These are phyloP conservation scores for Xylaria palmicola DNA, from an alignment of 495 filamentous ascomycete genomes.

Conservation along the genomic window DNA sequence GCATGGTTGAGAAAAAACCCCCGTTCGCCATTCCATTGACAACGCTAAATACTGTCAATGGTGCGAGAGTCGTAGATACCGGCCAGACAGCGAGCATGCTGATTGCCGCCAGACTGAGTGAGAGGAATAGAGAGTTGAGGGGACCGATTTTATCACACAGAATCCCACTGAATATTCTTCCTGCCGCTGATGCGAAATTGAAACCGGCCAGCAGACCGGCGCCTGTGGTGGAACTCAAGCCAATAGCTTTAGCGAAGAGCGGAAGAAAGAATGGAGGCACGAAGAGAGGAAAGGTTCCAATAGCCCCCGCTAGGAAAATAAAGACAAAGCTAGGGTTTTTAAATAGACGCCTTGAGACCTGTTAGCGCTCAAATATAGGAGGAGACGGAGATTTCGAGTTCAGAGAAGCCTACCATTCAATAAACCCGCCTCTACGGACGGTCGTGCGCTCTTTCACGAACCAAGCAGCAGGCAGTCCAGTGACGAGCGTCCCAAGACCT, in stretches of 20 bases:
- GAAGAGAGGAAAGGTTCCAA: slow-evolving; percentile 61
- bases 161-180: slow-evolving; percentile 51
- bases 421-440: slow-evolving; percentile 40
- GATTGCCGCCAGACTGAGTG: slow-evolving; percentile 42
- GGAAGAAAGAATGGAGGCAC: slow-evolving; percentile 63
- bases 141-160: slow-evolving; percentile 52
- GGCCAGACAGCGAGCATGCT: slow-evolving; percentile 61
- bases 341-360: slow-evolving; percentile 43
- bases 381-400: background rate
- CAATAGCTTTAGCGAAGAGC: slow-evolving; percentile 32
- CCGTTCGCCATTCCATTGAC: slow-evolving; percentile 59
- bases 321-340: slow-evolving; percentile 48
- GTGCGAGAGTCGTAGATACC: slow-evolving; percentile 50
- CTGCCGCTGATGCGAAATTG: slow-evolving; percentile 54
- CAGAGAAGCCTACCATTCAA: slow-evolving; percentile 45
- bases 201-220: slow-evolving; percentile 57
- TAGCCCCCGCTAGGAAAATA: slow-evolving; percentile 53
- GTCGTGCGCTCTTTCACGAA: slow-evolving; percentile 55
- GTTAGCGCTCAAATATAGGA: background rate
- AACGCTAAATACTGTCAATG: slow-evolving; percentile 51
- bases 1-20: slow-evolving; percentile 59
- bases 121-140: slow-evolving; percentile 45
- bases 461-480: slow-evolving; percentile 55
- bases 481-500: slow-evolving; percentile 29
- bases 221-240: slow-evolving; percentile 47